These are phyloP conservation scores for Trichoderma reesei DNA, from an alignment of 495 filamentous ascomycete genomes.

Conservation along the genomic window DNA sequence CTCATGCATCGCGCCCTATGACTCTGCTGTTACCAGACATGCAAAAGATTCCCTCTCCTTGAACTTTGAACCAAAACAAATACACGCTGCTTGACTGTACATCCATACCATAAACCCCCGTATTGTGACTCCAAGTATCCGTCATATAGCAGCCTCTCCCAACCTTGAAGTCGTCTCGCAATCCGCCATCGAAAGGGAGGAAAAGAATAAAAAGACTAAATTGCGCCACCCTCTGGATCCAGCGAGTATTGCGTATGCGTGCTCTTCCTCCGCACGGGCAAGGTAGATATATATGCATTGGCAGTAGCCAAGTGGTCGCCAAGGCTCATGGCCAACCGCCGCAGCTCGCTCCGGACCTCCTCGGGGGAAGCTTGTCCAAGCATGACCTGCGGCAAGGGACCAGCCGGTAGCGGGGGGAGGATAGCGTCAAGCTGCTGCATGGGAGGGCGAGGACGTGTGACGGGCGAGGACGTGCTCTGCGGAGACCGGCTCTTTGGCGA, in stretches of 20 bases:
- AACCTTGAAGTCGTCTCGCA: no score
- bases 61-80: neutral
- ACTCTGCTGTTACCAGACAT: neutral
- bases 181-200: no score
- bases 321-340: conserved; percentile 40
- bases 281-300: conserved; percentile 19
- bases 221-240: neutral
- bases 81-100: neutral
- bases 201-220: neutral
- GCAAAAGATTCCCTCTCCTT: neutral
- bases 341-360: conserved; percentile 45
- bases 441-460: neutral
- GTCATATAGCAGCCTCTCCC: neutral
- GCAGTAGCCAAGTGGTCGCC: conserved; percentile 32
- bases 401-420: conserved; percentile 26
- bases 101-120: neutral
- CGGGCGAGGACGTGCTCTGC: neutral
- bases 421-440: neutral
- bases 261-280: conserved; percentile 18
- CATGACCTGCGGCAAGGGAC: conserved; percentile 41
- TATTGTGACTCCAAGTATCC: neutral
- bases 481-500: neutral
- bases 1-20: neutral
- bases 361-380: conserved; percentile 38
- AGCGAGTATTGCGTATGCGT: neutral